Conservation (phyloP, 148 eudicot genomes). For the Chenopodium quinoa region DNA sequence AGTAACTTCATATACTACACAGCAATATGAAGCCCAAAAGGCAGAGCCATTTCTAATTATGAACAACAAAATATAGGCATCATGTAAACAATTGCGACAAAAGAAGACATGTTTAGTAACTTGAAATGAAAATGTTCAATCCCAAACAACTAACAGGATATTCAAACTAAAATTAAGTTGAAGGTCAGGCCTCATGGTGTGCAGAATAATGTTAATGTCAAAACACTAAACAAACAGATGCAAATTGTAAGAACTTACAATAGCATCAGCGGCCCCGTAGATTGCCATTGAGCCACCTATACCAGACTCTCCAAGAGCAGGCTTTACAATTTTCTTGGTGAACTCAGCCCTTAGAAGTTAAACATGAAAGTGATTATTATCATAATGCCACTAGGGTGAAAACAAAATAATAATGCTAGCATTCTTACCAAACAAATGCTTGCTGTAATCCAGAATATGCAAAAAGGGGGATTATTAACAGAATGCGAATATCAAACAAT, state of each 20-base stretch:
- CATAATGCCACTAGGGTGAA: not conserved
- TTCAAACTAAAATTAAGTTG: not conserved
- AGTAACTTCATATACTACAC: not conserved
- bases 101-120: not conserved
- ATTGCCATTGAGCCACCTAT: conserved; percentile 95
- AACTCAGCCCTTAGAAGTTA: conserved; percentile 67
- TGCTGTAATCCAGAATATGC: conserved; percentile 98
- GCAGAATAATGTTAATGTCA: conserved; percentile 2
- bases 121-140: not conserved
- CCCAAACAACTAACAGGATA: not conserved
- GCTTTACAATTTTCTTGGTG: conserved; percentile 75
- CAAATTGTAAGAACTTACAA: conserved; percentile 51
- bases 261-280: conserved; percentile 90
- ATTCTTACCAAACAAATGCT: conserved; percentile 89
- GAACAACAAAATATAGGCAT: not conserved
- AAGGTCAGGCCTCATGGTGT: not conserved
- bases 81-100: not conserved
- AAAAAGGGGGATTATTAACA: conserved; percentile 81
- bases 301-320: conserved; percentile 87
- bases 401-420: not conserved
- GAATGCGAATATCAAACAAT: conserved; percentile 62
- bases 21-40: not conserved
- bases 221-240: not conserved
- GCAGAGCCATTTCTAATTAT: not conserved
- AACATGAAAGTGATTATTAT: conserved; percentile 7